Evolutionary conservation across 1,284 basidiomycete species (phyloP), one percentile per base, ranked within the genome.

Genomic region (Leccinum pachyderme): DNA sequence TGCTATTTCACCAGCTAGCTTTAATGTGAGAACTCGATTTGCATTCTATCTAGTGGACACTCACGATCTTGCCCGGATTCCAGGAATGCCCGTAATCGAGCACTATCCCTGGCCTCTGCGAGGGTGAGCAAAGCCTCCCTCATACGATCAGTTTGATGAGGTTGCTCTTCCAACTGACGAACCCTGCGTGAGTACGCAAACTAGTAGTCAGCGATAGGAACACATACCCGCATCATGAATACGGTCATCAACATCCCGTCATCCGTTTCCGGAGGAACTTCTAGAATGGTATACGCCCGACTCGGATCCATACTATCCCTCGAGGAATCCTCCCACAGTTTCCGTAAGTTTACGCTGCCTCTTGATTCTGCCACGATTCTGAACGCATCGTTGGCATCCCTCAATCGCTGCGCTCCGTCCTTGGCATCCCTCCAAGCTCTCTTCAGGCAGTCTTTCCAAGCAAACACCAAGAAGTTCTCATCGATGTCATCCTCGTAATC

Each of bases 191-290:
- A 57, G 50, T 52, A 18, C 52, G 47, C 47, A 31, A 54, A 35
- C 32, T 35, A 50, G 32, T 39, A 37, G 35, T 15, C 12, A 54
- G 22, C 27, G 32, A 47, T 32, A 5, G 49, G 65, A 32, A 45
- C 28, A 75, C 87, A 53, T 64, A 91, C 91, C 72, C 90, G 74
- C 77, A 95, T 80, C 46, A 78, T 73, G 65, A 80, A 93, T 8
- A 93, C 79, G 2, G 84, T 86, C 51, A 91, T 78, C 32, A 95
- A 66, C 79, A 91, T 87, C 11, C 76, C 73, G 53, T 95, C 93
- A 50, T 92, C 90, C 7, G 86, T 78, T 13, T 86, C 86, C 49
- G 75, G 73, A 7, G 85, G 84, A 39, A 88, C 77, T 59, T 89
- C 89, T 44, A 95, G 75, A 41, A 86, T 83, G 52, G 78, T 75